A percentile compares a stretch with the other conserved stretches of the same genome.
Conservation (phyloP, 2,329 filamentous ascomycete genomes). For the Atkinsonella hypoxylon region DNA sequence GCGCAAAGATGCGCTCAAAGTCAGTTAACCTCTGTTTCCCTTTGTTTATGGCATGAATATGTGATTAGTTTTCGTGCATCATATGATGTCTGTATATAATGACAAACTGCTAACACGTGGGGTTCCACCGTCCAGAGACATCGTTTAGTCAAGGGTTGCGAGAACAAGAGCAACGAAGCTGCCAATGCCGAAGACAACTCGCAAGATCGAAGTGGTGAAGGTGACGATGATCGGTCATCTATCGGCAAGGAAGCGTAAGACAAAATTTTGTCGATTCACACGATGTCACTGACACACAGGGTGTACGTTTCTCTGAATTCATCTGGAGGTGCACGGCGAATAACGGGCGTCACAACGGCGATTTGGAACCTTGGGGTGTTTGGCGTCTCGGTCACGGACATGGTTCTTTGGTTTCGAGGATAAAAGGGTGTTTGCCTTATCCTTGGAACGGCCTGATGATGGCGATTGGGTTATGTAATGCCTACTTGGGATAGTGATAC, state of each 20-base stretch:
- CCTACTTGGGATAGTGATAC: background rate
- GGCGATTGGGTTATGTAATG: background rate
- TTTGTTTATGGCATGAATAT: background rate
- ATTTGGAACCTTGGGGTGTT: background rate
- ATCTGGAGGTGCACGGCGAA: constrained; percentile 4
- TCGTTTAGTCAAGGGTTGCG: constrained; percentile 53
- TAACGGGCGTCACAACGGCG: background rate
- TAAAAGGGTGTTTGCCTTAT: too few species aligned
- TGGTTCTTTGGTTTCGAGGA: background rate
- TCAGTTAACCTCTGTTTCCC: constrained; percentile 30
- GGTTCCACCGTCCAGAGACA: constrained; percentile 33
- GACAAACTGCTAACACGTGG: background rate
- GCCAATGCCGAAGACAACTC: constrained; percentile 11
- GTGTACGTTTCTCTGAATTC: background rate
- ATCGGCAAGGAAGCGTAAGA: constrained; percentile 5
- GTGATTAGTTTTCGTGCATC: too few species aligned
- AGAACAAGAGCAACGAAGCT: constrained; percentile 19
- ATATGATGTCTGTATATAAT: too few species aligned
- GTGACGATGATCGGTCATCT: constrained; percentile 6
- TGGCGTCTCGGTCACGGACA: constrained; percentile 1
- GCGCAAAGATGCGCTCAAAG: constrained; percentile 92
- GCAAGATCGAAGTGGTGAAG: constrained; percentile 6
- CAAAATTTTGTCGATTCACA: background rate
- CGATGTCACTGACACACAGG: background rate
- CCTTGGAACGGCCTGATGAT: background rate